Percentiles rank a stretch among this genome's conserved stretches.
Evolutionary conservation across 1,284 basidiomycete species (phyloP).

Genomic region (Irpex lacteus): DNA sequence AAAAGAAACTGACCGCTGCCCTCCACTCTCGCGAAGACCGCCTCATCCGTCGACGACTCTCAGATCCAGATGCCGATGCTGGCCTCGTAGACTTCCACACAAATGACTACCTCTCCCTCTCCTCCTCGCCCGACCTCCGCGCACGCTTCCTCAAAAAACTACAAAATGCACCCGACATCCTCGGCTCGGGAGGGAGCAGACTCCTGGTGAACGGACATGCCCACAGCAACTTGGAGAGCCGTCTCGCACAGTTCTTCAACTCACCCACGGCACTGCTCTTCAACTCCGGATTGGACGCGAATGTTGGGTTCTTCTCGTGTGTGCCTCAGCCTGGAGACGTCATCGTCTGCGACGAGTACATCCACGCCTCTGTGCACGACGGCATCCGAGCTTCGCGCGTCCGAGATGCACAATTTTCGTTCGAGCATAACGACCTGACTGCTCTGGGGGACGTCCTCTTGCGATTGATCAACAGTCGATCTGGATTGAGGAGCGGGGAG

Average conservation of each 20-base stretch:
- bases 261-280: slow-evolving; percentile 78
- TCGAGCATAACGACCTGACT: slow-evolving; percentile 73
- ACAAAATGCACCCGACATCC: slow-evolving; percentile 49
- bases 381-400: slow-evolving; percentile 74
- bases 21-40: slow-evolving; percentile 62
- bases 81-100: slow-evolving; percentile 75
- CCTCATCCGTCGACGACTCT: slow-evolving; percentile 59
- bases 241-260: slow-evolving; percentile 64
- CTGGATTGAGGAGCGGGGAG: slow-evolving; percentile 32
- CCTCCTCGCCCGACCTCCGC: slow-evolving; percentile 58
- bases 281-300: slow-evolving; percentile 96
- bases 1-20: slow-evolving; percentile 42
- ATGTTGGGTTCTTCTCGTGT: slow-evolving; percentile 84
- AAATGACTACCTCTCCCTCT: slow-evolving; percentile 93
- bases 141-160: slow-evolving; percentile 57
- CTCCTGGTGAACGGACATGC: slow-evolving; percentile 79
- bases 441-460: slow-evolving; percentile 45
- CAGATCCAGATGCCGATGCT: slow-evolving; percentile 42
- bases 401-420: slow-evolving; percentile 40
- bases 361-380: slow-evolving; percentile 93
- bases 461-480: slow-evolving; percentile 34
- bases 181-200: slow-evolving; percentile 91
- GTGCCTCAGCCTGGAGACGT: slow-evolving; percentile 81
- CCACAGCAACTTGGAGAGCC: slow-evolving; percentile 69
- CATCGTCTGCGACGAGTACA: slow-evolving; percentile 83